Conservation (phyloP, 441 rosid species). For the Populus hybrid region DNA sequence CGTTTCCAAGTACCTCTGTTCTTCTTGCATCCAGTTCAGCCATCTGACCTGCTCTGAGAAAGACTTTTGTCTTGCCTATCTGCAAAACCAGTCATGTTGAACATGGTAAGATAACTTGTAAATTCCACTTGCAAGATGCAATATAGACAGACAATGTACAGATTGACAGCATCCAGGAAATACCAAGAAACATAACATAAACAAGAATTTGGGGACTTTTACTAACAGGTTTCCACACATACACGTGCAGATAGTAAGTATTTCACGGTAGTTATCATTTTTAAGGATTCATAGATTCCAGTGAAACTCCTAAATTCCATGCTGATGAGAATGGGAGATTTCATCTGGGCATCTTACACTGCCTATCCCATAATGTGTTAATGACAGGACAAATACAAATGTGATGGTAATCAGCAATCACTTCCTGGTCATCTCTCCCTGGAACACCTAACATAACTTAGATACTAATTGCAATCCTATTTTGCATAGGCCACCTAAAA, state of each 20-base stretch:
- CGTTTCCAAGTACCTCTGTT: conserved; percentile 98
- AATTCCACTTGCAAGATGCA: conserved; percentile 12
- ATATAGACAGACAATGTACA: not conserved
- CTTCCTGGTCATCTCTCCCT: not conserved
- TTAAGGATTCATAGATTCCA: not conserved
- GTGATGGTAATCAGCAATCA: not conserved
- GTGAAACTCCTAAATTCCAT: not conserved
- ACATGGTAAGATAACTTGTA: conserved; percentile 14
- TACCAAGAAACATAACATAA: not conserved
- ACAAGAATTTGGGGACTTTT: not conserved
- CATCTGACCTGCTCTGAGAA: conserved; percentile 99
- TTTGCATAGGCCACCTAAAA: not conserved
- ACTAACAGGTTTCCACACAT: not conserved
- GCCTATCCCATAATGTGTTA: not conserved
- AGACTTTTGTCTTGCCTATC: conserved; percentile 94
- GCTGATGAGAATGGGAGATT: not conserved
- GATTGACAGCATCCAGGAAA: not conserved
- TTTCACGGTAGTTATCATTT: not conserved
- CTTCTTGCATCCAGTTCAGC: conserved; percentile 99
- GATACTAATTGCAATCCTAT: not conserved
- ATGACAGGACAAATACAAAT: not conserved
- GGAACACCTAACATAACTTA: not conserved
- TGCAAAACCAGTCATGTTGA: conserved; percentile 38
- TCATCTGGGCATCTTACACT: not conserved
- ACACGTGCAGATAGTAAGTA: not conserved